Evolutionary conservation across 441 rosid species (phyloP).

Genomic region (Erodium texanum): DNA sequence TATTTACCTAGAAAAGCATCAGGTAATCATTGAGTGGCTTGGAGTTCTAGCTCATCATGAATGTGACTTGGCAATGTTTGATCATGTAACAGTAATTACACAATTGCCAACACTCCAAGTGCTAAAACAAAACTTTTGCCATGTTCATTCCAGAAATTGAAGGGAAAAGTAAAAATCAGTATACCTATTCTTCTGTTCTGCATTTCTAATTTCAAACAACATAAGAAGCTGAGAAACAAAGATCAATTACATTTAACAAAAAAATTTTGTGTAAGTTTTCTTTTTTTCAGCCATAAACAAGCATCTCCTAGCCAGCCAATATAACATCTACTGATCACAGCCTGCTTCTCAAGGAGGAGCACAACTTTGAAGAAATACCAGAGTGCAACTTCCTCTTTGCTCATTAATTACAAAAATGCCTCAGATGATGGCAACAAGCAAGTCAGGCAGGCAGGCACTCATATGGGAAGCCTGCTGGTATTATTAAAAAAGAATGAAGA

Average conservation of each 20-base stretch:
- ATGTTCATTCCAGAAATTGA: not conserved
- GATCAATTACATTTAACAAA: not conserved
- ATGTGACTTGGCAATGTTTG: too few species aligned
- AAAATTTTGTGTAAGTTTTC: not conserved
- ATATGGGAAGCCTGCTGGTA: not conserved
- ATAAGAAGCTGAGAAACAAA: not conserved
- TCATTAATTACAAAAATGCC: too few species aligned
- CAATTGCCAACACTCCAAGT: too few species aligned
- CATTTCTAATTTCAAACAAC: not conserved
- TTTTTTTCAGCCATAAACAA: slow-evolving; percentile 2
- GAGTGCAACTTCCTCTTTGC: not conserved
- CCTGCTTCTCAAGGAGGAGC: not conserved
- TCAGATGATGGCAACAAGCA: too few species aligned
- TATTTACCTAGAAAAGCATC: too few species aligned
- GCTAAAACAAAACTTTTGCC: too few species aligned
- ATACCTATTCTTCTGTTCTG: not conserved
- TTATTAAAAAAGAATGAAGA: not conserved
- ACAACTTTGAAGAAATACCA: not conserved
- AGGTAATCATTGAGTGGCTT: too few species aligned
- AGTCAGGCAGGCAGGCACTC: not conserved
- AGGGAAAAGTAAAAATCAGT: not conserved
- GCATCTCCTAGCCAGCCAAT: not conserved
- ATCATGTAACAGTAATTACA: too few species aligned
- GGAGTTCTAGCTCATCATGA: too few species aligned
- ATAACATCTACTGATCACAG: not conserved